Conservation (phyloP, 805 yeast species). For the Starmerella asiatica region DNA sequence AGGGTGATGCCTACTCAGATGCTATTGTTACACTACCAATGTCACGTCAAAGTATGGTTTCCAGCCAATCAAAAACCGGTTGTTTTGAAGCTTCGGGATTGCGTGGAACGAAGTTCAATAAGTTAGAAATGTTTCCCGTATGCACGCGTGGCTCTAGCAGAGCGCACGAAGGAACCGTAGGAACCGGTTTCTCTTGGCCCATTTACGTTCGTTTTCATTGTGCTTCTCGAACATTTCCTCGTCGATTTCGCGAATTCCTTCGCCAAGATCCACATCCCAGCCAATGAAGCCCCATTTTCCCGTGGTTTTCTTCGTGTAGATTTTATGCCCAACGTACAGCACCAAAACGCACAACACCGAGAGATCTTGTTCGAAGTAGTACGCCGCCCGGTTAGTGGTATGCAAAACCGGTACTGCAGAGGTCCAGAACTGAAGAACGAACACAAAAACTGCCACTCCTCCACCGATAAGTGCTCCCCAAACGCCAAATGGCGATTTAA, state of each 20-base stretch:
- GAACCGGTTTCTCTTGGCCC: conserved; percentile 26
- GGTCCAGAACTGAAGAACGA: conserved; percentile 68
- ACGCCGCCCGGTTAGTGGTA: conserved; percentile 26
- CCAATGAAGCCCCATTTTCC: conserved; percentile 12
- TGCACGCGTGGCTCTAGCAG: too few relatives aligned
- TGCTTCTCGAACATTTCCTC: conserved; percentile 20
- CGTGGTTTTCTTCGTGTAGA: conserved; percentile 24
- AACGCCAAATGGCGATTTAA: conserved; percentile 52
- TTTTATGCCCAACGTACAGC: conserved; percentile 40
- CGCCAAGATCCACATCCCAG: conserved; percentile 14
- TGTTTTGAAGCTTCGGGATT: too few relatives aligned
- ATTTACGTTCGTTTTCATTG: conserved; percentile 36
- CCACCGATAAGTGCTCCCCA: conserved; percentile 55
- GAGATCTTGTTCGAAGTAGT: conserved; percentile 42
- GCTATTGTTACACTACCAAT: too few relatives aligned
- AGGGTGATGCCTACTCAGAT: too few relatives aligned
- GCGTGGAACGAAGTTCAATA: too few relatives aligned
- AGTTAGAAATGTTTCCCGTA: too few relatives aligned
- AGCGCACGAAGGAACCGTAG: conserved; percentile 3
- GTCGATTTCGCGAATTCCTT: conserved; percentile 13
- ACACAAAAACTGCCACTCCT: conserved; percentile 42
- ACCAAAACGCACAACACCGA: conserved; percentile 33
- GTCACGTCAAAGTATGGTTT: too few relatives aligned
- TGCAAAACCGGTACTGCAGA: conserved; percentile 54
- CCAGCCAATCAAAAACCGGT: too few relatives aligned